Base-by-base conservation (phyloP, 495 filamentous ascomycete species). In the Penicillium malachiteum region DNA sequence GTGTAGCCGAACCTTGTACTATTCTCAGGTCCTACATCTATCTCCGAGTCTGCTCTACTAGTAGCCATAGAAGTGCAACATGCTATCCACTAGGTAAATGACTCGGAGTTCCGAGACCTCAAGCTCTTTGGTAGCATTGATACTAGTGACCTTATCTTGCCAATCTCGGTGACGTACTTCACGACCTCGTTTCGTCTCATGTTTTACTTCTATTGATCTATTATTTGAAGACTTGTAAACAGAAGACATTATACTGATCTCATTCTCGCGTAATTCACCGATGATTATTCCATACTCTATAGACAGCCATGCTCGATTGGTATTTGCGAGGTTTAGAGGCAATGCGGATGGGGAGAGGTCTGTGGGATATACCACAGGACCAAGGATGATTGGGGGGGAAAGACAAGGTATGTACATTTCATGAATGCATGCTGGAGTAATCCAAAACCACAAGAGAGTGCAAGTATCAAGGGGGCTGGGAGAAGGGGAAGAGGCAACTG, bases 331-430 rank as follows among this genome's bases (percentile, higher is more conserved):
- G 46, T 59, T 65, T 53, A 50, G 54, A 48, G 48, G 52, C 53
- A 65, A 65, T 68, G 62, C 55, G 60, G 34, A 37, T 37, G 57
- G 46, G 50, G 40, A 12, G 39, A 56, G 50, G 57, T 34, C 48
- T 34, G 41, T 37, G 58, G 51, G 32, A 33, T 56, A 50, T 48
- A 52, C 58, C 60, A 68, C 60, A 42, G 37, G 50, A 44, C 52
- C 47, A 54, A 56, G 34, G 44, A 50, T 40, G 42, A 30, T 51
- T 40, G 55, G 50, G 44, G n/a, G 18, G 26, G 48, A 37, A 55
- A 47, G 51, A 64, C 54, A 60, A 57, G 59, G 55, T 74, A 72
- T 74, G 64, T 74, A 74, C 71, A 74, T 58, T 65, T 74, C 70
- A 70, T 70, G 51, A 66, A 67, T 66, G 62, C 57, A 70, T 66